Conservation (phyloP, 768 basidiomycete species). For the Kwoniella mangroviensis region DNA sequence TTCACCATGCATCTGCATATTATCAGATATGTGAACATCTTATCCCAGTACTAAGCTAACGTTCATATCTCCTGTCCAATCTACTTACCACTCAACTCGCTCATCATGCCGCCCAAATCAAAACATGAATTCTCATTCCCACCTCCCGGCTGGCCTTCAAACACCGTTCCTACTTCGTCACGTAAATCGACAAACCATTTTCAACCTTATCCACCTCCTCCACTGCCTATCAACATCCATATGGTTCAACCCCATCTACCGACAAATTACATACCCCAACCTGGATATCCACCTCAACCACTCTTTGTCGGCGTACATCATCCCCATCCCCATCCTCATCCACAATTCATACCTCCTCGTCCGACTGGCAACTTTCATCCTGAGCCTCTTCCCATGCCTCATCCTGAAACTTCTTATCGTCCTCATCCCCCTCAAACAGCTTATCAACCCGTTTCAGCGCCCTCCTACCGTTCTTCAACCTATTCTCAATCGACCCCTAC, state of each 20-base stretch:
- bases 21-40: neutral
- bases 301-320: neutral
- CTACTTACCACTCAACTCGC: neutral
- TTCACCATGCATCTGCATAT: neutral
- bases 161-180: constrained; percentile 18
- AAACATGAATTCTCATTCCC: constrained; percentile 27
- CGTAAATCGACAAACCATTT: constrained; percentile 2
- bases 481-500: constrained; percentile 9
- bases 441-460: constrained; percentile 6
- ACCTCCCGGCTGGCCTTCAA: constrained; percentile 32
- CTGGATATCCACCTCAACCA: neutral
- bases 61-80: neutral
- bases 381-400: no score
- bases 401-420: neutral
- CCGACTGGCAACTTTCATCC: neutral
- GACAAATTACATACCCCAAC: neutral
- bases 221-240: neutral
- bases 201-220: neutral
- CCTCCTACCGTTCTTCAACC: neutral
- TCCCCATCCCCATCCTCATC: neutral
- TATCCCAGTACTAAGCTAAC: neutral
- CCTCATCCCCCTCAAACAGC: constrained; percentile 2
- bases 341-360: neutral
- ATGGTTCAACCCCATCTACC: neutral
- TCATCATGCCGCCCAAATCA: constrained; percentile 1